Conservation (phyloP, 2,329 filamentous ascomycete genomes). For the Phaeosphaeria sp. region DNA sequence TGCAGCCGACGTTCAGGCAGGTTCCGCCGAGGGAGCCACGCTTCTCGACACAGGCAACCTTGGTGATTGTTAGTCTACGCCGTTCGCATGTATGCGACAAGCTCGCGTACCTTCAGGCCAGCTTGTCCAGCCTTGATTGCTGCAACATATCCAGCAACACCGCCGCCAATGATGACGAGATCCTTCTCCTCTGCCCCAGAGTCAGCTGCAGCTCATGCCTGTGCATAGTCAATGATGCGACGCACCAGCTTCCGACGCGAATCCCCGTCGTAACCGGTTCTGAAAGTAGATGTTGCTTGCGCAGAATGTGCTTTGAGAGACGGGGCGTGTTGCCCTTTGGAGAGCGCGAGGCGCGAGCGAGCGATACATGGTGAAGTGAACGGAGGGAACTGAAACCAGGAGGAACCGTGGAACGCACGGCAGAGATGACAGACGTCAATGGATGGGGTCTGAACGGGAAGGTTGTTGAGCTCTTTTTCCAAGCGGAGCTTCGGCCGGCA, state of each 20-base stretch:
- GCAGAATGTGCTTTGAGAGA: conserved; percentile 48
- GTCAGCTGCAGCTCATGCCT: conserved; percentile 41
- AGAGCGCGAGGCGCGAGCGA: conserved; percentile 58
- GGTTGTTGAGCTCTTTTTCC: conserved; percentile 41
- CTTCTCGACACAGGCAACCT: conserved; percentile 99
- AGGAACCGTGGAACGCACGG: conserved; percentile 39
- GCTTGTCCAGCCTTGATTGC: conserved; percentile 99
- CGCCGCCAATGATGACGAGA: conserved; percentile 95
- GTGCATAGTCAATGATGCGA: conserved; percentile 26
- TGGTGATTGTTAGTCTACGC: conserved; percentile 12
- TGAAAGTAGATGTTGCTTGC: conserved; percentile 55
- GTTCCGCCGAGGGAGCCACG: conserved; percentile 93
- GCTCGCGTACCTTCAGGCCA: conserved; percentile 78
- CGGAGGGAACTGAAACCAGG: conserved; percentile 30
- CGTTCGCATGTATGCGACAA: neutral
- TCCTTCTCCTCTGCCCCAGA: conserved; percentile 81
- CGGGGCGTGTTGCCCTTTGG: conserved; percentile 50
- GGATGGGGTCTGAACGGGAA: conserved; percentile 46
- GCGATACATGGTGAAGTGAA: conserved; percentile 57
- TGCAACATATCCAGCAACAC: conserved; percentile 97
- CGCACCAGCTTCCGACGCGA: conserved; percentile 61
- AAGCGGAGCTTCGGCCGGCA: conserved; percentile 33
- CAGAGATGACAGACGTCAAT: conserved; percentile 43
- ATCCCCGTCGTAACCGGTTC: conserved; percentile 61
- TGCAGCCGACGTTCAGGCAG: conserved; percentile 98